Evolutionary conservation across 805 yeast genomes (phyloP), one percentile per base, ranked within the genome.

Genomic region (Cyberlindnera saturnus): DNA sequence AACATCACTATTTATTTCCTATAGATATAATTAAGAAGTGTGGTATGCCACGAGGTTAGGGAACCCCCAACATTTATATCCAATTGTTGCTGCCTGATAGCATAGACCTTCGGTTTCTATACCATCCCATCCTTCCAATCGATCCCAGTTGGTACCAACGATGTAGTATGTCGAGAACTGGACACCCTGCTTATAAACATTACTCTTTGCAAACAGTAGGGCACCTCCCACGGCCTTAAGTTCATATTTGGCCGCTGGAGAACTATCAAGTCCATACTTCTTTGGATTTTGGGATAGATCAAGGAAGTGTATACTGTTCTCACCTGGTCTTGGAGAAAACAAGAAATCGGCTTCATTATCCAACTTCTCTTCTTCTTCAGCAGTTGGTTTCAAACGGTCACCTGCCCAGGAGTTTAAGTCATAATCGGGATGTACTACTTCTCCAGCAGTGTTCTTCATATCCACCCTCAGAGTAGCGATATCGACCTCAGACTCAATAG

Each of bases 91-190:
- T 1, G 79, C 79, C 29, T 64, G 54, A 46, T 73, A 75, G 46
- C 80, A 75, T 11, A 75, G 36, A 1, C 80, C 79, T 56, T 75
- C 80, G 4, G 77, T 73, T 50, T 74, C 79, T 28, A 74, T 67
- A 5, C 79, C 80, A 55, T 74, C 79, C 50, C 66, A 74, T 5
- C 80, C 80, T 51, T 73, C 79, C 8, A 56, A 46, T 45, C 74
- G 55, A 3, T 62, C 64, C 78, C 78, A 74, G 6, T 39, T 49
- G 3, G 72, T 61, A 3, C 80, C 80, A 15, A 74, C 61, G 3
- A 65, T 54, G 43, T 71, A 70, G 38, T 62, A 65, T 0, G 78
- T 67, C 2, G 79, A 75, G 51, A 73, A 74, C 6, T 62, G 55
- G 2, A 66, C 63, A 32, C 79, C 80, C 46, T 69, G 75, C 49